phyloP scores from a whole-genome alignment of 2,329 filamentous ascomycete species.

The Escovopsis sp. region DNA sequence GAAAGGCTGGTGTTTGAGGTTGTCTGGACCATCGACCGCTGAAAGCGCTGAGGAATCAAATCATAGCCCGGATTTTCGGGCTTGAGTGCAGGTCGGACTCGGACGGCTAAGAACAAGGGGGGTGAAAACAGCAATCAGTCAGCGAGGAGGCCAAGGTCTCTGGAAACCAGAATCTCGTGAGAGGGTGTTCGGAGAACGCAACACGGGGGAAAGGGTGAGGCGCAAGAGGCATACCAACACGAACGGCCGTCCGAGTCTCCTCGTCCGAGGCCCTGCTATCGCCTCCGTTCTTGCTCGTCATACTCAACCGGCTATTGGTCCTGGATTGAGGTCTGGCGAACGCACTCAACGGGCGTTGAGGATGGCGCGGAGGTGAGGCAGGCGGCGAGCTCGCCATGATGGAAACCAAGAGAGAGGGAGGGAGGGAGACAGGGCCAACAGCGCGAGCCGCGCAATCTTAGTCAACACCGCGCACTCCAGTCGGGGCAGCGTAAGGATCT shows the following conservation, averaged over 20 bases:
- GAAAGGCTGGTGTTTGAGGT: slow-evolving; percentile 71
- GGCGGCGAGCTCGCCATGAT: slow-evolving; percentile 56
- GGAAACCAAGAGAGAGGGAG: slow-evolving; percentile 6
- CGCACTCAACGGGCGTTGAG: slow-evolving; percentile 63
- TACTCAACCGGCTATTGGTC: slow-evolving; percentile 76
- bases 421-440: slow-evolving; percentile 6
- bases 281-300: slow-evolving; percentile 59
- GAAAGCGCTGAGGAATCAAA: slow-evolving; percentile 88
- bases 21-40: slow-evolving; percentile 81
- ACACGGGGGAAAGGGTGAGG: background rate
- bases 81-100: slow-evolving; percentile 75
- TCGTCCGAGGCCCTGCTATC: slow-evolving; percentile 80
- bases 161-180: too few relatives aligned
- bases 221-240: slow-evolving; percentile 63
- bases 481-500: background rate
- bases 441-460: slow-evolving; percentile 1
- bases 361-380: slow-evolving; percentile 41
- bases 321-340: slow-evolving; percentile 52
- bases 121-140: slow-evolving; percentile 1
- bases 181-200: background rate
- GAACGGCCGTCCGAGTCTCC: slow-evolving; percentile 78
- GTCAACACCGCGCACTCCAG: background rate
- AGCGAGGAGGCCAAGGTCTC: background rate
- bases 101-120: slow-evolving; percentile 51
- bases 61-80: slow-evolving; percentile 82